These are phyloP conservation scores for Sporothrix brasiliensis DNA, from an alignment of 2,329 filamentous ascomycete species.

Conservation along the genomic window DNA sequence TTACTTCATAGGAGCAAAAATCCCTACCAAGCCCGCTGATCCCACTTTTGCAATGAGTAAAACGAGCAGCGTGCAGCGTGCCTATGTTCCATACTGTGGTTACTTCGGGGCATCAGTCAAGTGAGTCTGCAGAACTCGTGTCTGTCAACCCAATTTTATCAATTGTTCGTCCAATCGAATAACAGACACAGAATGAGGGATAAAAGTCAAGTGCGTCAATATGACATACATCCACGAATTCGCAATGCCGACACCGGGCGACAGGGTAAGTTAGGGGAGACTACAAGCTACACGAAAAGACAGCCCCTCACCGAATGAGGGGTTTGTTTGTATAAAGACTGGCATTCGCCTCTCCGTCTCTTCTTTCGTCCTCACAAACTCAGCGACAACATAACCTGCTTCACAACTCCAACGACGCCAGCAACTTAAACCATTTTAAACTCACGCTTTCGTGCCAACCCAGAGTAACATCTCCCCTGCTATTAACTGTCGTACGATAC, in stretches of 20 bases:
- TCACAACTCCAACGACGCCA: not conserved
- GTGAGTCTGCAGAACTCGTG: not conserved
- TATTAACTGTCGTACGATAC: no score
- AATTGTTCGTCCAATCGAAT: not conserved
- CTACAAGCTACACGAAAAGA: not conserved
- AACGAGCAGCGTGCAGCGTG: no score
- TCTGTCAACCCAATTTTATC: not conserved
- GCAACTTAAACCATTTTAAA: not conserved
- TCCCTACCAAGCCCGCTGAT: no score
- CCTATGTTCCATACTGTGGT: no score
- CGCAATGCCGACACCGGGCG: conserved; percentile 19
- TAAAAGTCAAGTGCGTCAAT: conserved; percentile 13
- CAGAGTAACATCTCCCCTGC: conserved; percentile 2
- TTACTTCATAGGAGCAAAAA: no score
- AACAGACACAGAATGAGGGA: not conserved
- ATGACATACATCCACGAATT: no score
- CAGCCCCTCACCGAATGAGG: conserved; percentile 8
- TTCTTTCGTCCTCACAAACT: not conserved
- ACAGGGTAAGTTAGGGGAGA: no score
- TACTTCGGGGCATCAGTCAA: not conserved
- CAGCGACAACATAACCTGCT: not conserved
- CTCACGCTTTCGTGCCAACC: conserved; percentile 1
- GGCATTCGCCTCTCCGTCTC: not conserved
- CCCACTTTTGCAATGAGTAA: no score
- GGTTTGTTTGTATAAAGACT: conserved; percentile 15